These are phyloP conservation scores for Acacia crassicarpa DNA, from an alignment of 306 rosid genomes.

Conservation along the genomic window DNA sequence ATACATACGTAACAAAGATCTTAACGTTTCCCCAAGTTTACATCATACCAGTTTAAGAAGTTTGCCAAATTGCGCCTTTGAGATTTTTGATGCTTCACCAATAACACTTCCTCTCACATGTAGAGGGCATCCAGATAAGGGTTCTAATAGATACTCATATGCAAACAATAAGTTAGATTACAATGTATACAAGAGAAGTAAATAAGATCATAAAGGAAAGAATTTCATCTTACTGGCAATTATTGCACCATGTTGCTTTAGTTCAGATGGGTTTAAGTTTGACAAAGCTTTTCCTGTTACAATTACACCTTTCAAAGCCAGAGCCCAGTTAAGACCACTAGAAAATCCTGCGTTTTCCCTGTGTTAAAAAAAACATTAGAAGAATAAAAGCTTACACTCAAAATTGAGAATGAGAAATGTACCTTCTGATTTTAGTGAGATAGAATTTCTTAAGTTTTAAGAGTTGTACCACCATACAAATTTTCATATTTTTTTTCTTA, in stretches of 20 bases:
- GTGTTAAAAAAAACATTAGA: not conserved
- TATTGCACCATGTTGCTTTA: constrained; percentile 43
- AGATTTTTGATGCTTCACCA: constrained; percentile 31
- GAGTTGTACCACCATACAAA: not conserved
- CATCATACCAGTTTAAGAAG: constrained; percentile 48
- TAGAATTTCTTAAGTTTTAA: not conserved
- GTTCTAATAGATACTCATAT: constrained; percentile 23
- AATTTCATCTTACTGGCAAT: constrained; percentile 21
- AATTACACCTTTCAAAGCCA: constrained; percentile 48
- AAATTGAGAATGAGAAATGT: not conserved
- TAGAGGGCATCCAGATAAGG: constrained; percentile 43
- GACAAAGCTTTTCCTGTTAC: constrained; percentile 41
- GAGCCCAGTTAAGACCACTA: constrained; percentile 39
- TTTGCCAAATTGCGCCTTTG: constrained; percentile 39
- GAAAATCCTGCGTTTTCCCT: constrained; percentile 26
- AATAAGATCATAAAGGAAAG: not conserved
- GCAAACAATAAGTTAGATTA: not conserved
- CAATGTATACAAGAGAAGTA: not conserved
- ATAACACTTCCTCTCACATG: constrained; percentile 41
- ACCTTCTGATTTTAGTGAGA: not conserved
- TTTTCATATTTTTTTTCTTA: not conserved
- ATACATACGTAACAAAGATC: not conserved
- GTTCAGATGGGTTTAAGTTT: constrained; percentile 38
- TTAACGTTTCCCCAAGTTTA: not conserved
- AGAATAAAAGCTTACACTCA: not conserved